Evolutionary conservation across 2,329 filamentous ascomycete species (phyloP).

Genomic region (Mycocentrospora acerina): DNA sequence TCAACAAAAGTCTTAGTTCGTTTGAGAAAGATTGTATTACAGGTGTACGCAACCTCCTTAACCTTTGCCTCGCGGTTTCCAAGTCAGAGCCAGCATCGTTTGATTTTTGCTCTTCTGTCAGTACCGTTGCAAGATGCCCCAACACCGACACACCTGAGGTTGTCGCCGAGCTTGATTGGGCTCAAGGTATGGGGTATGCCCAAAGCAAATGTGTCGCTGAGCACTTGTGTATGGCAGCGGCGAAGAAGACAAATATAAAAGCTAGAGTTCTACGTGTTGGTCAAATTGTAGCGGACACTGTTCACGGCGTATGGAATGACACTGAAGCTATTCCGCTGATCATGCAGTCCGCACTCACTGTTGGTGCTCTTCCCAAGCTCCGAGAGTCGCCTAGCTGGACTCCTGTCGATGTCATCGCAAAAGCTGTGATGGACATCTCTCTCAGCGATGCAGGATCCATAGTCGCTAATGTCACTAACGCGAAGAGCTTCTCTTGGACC

Average conservation of each 20-base stretch:
- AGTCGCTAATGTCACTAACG: slow-evolving; percentile 59
- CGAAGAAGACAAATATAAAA: slow-evolving; percentile 16
- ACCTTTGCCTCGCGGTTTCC: slow-evolving; percentile 38
- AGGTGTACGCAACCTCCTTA: slow-evolving; percentile 50
- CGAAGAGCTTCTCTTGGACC: slow-evolving; percentile 54
- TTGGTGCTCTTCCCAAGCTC: slow-evolving; percentile 50
- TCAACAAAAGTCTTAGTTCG: slow-evolving; percentile 53
- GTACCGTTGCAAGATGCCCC: slow-evolving; percentile 45
- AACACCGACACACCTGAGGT: slow-evolving; percentile 12
- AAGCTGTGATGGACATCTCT: slow-evolving; percentile 25
- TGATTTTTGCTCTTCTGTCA: slow-evolving; percentile 51
- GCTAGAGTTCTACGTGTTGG: slow-evolving; percentile 38
- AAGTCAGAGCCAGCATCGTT: slow-evolving; percentile 42
- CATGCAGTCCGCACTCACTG: slow-evolving; percentile 49
- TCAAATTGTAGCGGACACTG: slow-evolving; percentile 53
- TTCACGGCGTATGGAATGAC: slow-evolving; percentile 51
- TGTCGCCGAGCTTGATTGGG: slow-evolving; percentile 40
- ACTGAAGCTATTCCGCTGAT: slow-evolving; percentile 55
- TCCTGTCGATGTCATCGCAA: slow-evolving; percentile 32
- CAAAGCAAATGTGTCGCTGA: slow-evolving; percentile 53
- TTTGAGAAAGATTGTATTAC: slow-evolving; percentile 53
- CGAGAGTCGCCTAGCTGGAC: slow-evolving; percentile 41
- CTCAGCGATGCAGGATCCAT: slow-evolving; percentile 23
- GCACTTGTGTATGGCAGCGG: slow-evolving; percentile 37
- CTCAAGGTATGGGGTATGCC: slow-evolving; percentile 56